Conservation (phyloP, 2,329 filamentous ascomycete species). For the Mycosphaerella sp. region DNA sequence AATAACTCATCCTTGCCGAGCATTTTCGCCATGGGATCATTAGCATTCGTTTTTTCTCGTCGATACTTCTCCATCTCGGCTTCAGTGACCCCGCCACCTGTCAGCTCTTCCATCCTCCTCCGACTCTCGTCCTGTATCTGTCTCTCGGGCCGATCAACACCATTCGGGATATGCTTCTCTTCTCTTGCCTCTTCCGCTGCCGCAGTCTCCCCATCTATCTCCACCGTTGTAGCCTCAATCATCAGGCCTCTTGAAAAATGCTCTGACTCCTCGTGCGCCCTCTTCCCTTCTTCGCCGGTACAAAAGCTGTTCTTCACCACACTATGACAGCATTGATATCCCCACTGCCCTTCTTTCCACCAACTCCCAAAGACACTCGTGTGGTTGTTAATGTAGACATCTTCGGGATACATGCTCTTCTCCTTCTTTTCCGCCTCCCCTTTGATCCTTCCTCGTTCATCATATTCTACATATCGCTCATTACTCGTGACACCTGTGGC, state of each 20-base stretch:
- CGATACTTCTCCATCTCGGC: conserved; percentile 83
- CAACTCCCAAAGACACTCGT: conserved; percentile 91
- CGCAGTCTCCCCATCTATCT: conserved; percentile 38
- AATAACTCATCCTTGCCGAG: conserved; percentile 66
- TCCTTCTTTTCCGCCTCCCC: conserved; percentile 69
- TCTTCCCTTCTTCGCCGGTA: conserved; percentile 81
- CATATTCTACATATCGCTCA: conserved; percentile 88
- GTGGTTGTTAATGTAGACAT: conserved; percentile 85
- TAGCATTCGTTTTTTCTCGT: conserved; percentile 62
- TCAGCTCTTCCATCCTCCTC: conserved; percentile 71
- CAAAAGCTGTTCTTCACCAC: conserved; percentile 96
- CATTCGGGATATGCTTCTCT: conserved; percentile 42
- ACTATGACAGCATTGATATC: conserved; percentile 91
- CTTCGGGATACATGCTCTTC: conserved; percentile 88
- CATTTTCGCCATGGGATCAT: conserved; percentile 83
- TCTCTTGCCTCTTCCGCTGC: conserved; percentile 39
- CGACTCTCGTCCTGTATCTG: conserved; percentile 50
- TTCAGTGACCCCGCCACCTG: conserved; percentile 63
- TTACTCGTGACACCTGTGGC: conserved; percentile 68
- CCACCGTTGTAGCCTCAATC: conserved; percentile 31
- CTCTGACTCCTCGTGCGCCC: conserved; percentile 72
- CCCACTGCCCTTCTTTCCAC: conserved; percentile 96
- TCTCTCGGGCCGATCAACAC: conserved; percentile 39
- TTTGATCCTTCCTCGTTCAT: conserved; percentile 83
- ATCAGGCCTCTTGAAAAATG: conserved; percentile 47